These are phyloP conservation scores for Canariomyces notabilis DNA, from an alignment of 2,329 filamentous ascomycete species.

Conservation along the genomic window DNA sequence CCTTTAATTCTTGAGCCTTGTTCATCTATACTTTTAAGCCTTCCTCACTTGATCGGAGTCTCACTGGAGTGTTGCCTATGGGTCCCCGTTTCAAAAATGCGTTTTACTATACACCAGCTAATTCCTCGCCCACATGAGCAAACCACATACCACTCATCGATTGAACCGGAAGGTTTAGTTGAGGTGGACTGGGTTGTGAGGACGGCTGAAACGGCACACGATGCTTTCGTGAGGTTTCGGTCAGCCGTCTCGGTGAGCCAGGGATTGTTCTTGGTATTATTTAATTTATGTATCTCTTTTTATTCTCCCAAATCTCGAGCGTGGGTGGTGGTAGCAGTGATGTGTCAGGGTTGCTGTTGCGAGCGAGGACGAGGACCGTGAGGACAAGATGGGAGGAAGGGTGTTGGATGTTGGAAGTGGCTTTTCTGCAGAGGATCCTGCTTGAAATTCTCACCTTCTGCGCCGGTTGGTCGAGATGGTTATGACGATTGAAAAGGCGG, in stretches of 20 bases:
- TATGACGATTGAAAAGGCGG: not conserved
- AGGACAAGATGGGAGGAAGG: no score
- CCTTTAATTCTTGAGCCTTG: constrained; percentile 19
- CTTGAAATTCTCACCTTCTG: no score
- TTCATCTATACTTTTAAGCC: constrained; percentile 3
- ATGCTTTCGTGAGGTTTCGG: not conserved
- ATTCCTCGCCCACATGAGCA: no score
- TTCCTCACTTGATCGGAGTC: constrained; percentile 1
- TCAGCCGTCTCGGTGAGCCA: not conserved
- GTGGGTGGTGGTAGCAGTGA: not conserved
- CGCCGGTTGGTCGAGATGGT: no score
- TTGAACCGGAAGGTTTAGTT: no score
- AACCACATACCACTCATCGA: no score
- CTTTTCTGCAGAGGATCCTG: not conserved
- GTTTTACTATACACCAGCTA: no score
- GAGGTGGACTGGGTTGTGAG: constrained; percentile 2
- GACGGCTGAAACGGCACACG: not conserved
- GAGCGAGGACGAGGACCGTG: not conserved
- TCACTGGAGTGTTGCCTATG: no score
- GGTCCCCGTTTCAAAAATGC: no score
- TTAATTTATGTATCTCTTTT: constrained; percentile 6
- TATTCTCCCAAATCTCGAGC: not conserved
- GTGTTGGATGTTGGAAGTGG: no score
- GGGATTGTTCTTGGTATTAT: constrained; percentile 5
- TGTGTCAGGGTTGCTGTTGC: not conserved